Percentiles rank a stretch among this genome's conserved stretches.
Conservation (phyloP, 257 asterid species). For the Solanum chmielewskii region DNA sequence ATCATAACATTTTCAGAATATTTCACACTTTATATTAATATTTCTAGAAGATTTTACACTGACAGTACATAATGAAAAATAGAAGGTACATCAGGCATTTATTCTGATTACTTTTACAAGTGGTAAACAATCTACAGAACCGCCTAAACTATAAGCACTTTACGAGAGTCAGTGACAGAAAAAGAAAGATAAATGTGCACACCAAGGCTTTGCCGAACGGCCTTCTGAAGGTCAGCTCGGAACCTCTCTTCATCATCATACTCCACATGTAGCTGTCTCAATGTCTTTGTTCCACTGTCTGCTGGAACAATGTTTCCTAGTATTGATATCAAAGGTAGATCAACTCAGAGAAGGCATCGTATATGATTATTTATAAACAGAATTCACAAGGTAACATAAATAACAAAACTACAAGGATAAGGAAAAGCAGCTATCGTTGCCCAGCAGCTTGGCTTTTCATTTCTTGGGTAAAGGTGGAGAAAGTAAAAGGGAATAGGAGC, state of each 20-base stretch:
- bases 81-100: not conserved
- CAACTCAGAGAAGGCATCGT: not conserved
- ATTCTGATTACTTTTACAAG: not conserved
- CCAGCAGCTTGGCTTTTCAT: not conserved
- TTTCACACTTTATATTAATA: not conserved
- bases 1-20: not conserved
- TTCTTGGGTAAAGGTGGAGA: not conserved
- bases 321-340: constrained; percentile 2
- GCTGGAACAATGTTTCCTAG: constrained; percentile 2
- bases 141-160: not conserved
- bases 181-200: constrained; percentile 2
- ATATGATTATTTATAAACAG: not conserved
- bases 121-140: not conserved
- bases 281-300: constrained; percentile 52
- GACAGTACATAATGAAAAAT: not conserved
- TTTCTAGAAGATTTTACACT: not conserved
- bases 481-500: not conserved
- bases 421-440: not conserved
- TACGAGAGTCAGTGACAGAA: not conserved
- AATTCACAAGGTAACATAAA: not conserved
- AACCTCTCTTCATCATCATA: constrained; percentile 90
- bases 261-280: constrained; percentile 65
- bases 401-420: not conserved
- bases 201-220: constrained; percentile 92
- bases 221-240: constrained; percentile 84